Conservation (phyloP, 2,329 filamentous ascomycete genomes). For the Diaporthe amygdali region DNA sequence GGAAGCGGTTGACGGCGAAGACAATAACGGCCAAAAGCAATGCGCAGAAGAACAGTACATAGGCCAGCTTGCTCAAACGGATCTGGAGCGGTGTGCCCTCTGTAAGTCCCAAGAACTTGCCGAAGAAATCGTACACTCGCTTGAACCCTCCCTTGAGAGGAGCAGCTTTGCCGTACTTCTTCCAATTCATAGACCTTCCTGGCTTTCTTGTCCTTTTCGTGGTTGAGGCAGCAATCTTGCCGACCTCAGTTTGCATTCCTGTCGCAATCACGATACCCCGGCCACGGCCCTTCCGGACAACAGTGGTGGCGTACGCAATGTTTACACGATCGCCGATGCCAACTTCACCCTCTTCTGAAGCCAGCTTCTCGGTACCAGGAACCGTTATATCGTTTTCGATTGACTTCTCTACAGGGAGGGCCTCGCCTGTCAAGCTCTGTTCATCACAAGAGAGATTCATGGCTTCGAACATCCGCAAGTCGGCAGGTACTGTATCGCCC, state of each 20-base stretch:
- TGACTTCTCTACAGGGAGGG: constrained; percentile 72
- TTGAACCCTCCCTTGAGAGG: constrained; percentile 46
- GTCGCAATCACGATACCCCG: constrained; percentile 75
- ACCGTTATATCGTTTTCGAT: constrained; percentile 52
- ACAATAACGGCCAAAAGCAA: constrained; percentile 66
- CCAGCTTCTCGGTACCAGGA: constrained; percentile 51
- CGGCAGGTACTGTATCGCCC: constrained; percentile 77
- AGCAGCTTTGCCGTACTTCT: constrained; percentile 44
- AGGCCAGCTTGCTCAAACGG: constrained; percentile 84
- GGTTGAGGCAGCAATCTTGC: constrained; percentile 73
- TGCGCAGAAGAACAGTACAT: constrained; percentile 77
- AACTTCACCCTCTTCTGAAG: constrained; percentile 53
- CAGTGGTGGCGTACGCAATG: constrained; percentile 76
- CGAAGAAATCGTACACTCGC: constrained; percentile 44
- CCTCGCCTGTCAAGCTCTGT: constrained; percentile 78
- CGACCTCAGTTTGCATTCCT: constrained; percentile 78
- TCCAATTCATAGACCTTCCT: constrained; percentile 46
- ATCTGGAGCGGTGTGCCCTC: constrained; percentile 85
- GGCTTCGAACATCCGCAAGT: constrained; percentile 71
- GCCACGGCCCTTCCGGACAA: constrained; percentile 74
- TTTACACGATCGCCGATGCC: constrained; percentile 76
- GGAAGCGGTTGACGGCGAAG: constrained; percentile 62
- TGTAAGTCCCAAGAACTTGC: constrained; percentile 60
- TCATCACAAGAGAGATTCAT: constrained; percentile 85
- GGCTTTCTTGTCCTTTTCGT: constrained; percentile 56